These are phyloP conservation scores for Trichoderma atrobrunneum DNA, from an alignment of 2,329 filamentous ascomycete genomes.

Conservation along the genomic window DNA sequence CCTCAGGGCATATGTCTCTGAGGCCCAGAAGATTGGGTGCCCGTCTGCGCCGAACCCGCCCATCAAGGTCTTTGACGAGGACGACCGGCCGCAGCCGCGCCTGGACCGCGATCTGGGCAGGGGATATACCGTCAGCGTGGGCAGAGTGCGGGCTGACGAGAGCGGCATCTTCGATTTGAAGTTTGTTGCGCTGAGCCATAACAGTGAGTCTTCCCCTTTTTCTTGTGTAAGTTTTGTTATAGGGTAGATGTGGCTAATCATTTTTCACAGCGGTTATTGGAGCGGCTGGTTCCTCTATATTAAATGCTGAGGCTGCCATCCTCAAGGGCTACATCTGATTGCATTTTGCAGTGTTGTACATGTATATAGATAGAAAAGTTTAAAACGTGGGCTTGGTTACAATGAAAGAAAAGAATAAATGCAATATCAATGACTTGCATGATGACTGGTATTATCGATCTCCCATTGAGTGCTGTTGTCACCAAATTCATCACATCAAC, in stretches of 20 bases:
- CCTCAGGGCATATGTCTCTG: conserved; percentile 1
- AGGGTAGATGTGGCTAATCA: background rate
- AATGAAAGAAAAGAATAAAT: background rate
- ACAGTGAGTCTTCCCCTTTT: conserved; percentile 46
- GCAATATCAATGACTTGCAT: background rate
- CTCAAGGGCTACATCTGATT: conserved; percentile 77
- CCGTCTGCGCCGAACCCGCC: conserved; percentile 8
- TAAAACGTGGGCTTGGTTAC: background rate
- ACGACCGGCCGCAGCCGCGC: conserved; percentile 10
- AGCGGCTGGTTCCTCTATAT: conserved; percentile 90
- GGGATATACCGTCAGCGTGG: conserved; percentile 90
- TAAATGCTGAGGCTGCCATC: conserved; percentile 90
- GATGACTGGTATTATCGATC: background rate
- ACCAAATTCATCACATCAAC: background rate
- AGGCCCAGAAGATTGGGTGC: conserved; percentile 11
- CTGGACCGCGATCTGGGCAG: conserved; percentile 75
- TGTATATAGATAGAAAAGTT: background rate
- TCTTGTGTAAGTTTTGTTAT: background rate
- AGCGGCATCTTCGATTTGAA: conserved; percentile 91
- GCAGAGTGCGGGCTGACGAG: conserved; percentile 79
- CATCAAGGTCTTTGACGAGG: conserved; percentile 12
- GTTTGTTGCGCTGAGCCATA: conserved; percentile 89
- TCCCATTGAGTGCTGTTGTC: background rate
- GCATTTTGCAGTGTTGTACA: background rate
- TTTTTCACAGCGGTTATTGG: conserved; percentile 70